These are phyloP conservation scores for Oryza officinalis DNA, from an alignment of 176 grass and related monocot genomes.

Conservation along the genomic window DNA sequence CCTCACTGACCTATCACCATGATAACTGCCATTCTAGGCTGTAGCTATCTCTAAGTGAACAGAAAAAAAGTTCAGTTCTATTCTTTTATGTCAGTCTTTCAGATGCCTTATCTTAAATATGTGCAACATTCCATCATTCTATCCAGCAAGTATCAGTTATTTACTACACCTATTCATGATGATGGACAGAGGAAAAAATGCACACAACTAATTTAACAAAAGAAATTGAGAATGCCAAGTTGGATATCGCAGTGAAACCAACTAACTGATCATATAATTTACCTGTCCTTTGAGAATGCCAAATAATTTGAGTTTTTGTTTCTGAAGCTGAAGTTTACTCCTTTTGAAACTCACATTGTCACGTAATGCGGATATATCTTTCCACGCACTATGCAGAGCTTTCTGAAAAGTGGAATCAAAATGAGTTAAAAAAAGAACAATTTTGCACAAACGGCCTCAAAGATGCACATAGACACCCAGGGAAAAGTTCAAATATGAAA, in stretches of 20 bases:
- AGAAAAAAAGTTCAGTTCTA: neutral
- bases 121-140: neutral
- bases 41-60: neutral
- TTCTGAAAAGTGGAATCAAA: constrained; percentile 51
- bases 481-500: no score
- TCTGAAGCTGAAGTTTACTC: constrained; percentile 70
- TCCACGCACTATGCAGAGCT: constrained; percentile 68
- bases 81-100: neutral
- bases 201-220: neutral
- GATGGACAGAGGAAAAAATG: neutral
- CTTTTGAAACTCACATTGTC: constrained; percentile 65
- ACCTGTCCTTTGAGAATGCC: constrained; percentile 74
- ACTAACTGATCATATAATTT: constrained; percentile 7
- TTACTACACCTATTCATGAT: neutral
- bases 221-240: neutral
- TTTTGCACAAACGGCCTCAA: no score
- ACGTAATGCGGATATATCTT: constrained; percentile 59
- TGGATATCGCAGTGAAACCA: neutral
- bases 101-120: neutral
- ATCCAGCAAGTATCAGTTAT: neutral
- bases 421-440: neutral
- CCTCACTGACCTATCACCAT: neutral
- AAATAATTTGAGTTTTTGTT: constrained; percentile 63
- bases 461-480: neutral
- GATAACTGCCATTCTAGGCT: neutral